A percentile compares a stretch with the other conserved stretches of the same genome.
Conservation (phyloP, 176 grass and related monocot genomes). For the Triticum urartu region DNA sequence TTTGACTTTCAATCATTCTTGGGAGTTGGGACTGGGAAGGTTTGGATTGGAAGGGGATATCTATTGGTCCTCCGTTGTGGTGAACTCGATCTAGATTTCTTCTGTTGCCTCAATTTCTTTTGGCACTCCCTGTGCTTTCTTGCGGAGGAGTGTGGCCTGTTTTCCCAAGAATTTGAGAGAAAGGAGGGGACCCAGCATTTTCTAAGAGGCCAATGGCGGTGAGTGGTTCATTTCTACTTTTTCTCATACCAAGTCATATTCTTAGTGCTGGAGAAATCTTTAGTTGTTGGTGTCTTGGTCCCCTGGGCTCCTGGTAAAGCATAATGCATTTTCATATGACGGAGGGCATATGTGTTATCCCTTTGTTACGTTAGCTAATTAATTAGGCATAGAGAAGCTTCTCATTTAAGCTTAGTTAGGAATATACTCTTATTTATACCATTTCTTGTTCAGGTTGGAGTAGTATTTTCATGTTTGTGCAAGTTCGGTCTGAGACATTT, state of each 20-base stretch:
- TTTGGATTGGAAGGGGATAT: neutral
- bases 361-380: conserved; percentile 18
- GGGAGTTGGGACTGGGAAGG: neutral
- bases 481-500: neutral
- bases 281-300: neutral
- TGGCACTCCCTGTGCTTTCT: neutral
- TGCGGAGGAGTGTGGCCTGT: neutral
- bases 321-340: conserved; percentile 7
- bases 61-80: conserved; percentile 9
- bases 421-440: neutral
- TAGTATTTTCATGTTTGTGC: conserved; percentile 1
- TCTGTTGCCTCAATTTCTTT: neutral
- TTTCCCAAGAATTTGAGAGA: conserved; percentile 14
- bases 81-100: conserved; percentile 9
- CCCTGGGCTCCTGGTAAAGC: neutral
- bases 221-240: conserved; percentile 37
- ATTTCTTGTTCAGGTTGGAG: neutral
- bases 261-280: conserved; percentile 10
- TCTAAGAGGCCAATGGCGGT: conserved; percentile 48
- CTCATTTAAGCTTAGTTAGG: neutral
- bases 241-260: neutral
- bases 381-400: neutral
- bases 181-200: neutral
- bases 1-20: conserved; percentile 16
- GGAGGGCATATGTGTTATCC: neutral